Base-by-base conservation (phyloP, 1,139 yeast species). In the Candida buenavistaensis region DNA sequence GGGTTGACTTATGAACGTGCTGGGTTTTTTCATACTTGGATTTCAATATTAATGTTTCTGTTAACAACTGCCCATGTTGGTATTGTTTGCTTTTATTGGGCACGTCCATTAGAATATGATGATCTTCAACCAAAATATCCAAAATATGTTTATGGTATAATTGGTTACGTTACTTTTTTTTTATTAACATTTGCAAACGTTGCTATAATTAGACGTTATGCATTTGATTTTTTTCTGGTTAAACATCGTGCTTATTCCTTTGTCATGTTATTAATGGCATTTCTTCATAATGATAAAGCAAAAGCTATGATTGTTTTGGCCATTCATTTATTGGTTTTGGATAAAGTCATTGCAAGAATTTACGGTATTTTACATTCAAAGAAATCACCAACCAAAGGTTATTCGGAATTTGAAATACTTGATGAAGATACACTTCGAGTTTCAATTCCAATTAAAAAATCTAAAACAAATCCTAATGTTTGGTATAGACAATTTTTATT, bases 141-240 rank as follows among this genome's bases (percentile, higher is more conserved):
- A 2, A 78, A 78, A 2, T 74, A 68, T 43, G 69, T 68, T 14
- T 73, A 72, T 50, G 79, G 78, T 6, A 64, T 69, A 54, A 72
- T 72, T 36, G 67, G 77, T 0, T 69, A 62, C 43, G 58, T 59
- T 3, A 53, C 62, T 26, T 58, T 72, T 47, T 57, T 56, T 16
- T 37, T 69, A 24, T 50, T 72, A 38, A 60, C 62, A 3, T 60
- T 65, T 52, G 69, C 61, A 3, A 62, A 70, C 32, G 31, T 66
- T n/a, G 59, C 57, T 35, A 49, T 63, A 27, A 49, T 73, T 10
- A 51, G 79, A 37, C 57, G 54, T 35, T 55, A 57, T 41, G 65
- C 75, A 2, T 73, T 59, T 43, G 78, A 73, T 33, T 55, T 67
- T 41, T 70, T 73, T 43, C 53, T 72, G 41, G 51, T 67, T 17